Base-by-base conservation (phyloP, 2,329 filamentous ascomycete genomes). In the Exophiala calicioides region DNA sequence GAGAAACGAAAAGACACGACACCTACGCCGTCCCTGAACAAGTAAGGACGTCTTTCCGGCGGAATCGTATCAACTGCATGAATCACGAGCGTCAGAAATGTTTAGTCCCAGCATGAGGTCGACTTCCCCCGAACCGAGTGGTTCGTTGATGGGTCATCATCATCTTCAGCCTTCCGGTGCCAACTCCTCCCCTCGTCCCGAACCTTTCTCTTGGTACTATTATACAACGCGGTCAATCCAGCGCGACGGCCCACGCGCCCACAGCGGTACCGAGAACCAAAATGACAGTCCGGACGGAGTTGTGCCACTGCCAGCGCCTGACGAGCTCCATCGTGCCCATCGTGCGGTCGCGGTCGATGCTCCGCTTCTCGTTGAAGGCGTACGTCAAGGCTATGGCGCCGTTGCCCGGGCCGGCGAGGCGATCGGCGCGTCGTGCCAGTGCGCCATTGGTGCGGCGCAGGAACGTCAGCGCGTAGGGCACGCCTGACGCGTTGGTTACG, bases 381-480 rank as follows among this genome's bases (percentile, higher is more conserved):
- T 55, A 55, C 7, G 45, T 49, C 16, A 55, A 27, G 5, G 49
- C 44, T 33, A 52, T 39, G 30, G 36, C 30, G 20, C 16, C 16
- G 12, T 24, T 26, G n/a, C 32, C 27, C 1, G 43, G 34, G 1
- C 53, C 50, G 3, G 43, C 50, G 3, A 56, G 42, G 10, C 40
- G 32, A 5, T 55, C 32, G 15, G 48, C 44, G 5, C 50, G 50
- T 16, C 46, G 35, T 1, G 43, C 40, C 16, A 55, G 38, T 1
- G 52, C 52, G 16, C 52, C 52, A 24, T 55, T 55, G 10, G 52
- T 55, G 5, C 52, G 39, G 3, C 52, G 44, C 15, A 55, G 45
- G 31, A 52, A 40, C 2, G 52, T 55, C n/a, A 55, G 40, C 5
- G 52, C 52, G 37, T 49, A 55, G 9, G 52, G 52, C 1, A 55